Conservation (phyloP, 305 asterid genomes). For the Fraxinus xanthoxyloides region DNA sequence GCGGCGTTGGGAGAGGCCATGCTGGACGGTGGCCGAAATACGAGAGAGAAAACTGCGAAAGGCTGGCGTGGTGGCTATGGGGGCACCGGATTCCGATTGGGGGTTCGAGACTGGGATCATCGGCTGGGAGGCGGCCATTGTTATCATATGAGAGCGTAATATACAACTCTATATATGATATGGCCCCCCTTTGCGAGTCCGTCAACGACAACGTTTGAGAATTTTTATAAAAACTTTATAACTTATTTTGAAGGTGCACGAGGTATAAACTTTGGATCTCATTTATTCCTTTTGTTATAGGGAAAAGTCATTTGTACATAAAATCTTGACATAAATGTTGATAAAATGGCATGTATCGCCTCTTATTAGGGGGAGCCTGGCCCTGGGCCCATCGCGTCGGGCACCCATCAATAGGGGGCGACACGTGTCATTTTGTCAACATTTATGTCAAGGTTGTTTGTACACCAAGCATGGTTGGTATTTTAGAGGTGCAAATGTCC, state of each 20-base stretch:
- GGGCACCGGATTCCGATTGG: conserved; percentile 44
- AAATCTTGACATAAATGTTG: too few species aligned
- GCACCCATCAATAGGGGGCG: too few species aligned
- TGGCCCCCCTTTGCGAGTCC: background rate
- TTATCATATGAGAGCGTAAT: background rate
- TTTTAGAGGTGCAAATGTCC: background rate
- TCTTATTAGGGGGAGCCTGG: too few species aligned
- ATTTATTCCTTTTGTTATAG: background rate
- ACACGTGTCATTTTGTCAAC: too few species aligned
- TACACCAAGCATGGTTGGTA: too few species aligned
- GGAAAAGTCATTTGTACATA: too few species aligned
- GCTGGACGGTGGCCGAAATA: conserved; percentile 49
- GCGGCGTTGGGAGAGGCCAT: conserved; percentile 74
- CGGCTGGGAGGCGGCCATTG: conserved; percentile 19
- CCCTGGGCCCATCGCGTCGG: too few species aligned
- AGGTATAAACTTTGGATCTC: background rate
- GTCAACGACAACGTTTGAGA: background rate
- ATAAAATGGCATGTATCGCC: too few species aligned
- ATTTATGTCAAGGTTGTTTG: too few species aligned
- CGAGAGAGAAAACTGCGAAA: conserved; percentile 66
- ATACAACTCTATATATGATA: background rate
- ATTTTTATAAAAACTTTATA: background rate
- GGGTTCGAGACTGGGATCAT: conserved; percentile 51
- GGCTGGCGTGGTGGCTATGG: conserved; percentile 71
- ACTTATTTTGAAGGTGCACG: background rate